These are phyloP conservation scores for Agarophyton chilense DNA, from an alignment of 23 red algal genomes.

Conservation along the genomic window DNA sequence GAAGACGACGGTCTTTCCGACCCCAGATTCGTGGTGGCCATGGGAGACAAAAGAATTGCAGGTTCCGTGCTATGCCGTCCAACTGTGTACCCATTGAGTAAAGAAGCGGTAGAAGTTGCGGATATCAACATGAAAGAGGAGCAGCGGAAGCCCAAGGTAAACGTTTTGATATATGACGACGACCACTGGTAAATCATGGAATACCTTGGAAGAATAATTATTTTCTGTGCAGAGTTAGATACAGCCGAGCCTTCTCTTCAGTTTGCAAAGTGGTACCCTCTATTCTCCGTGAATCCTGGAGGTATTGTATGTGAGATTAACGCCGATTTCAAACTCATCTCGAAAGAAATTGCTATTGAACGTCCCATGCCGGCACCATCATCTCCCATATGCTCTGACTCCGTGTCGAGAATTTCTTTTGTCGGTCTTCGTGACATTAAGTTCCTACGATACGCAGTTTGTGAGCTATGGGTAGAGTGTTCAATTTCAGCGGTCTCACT, in stretches of 20 bases:
- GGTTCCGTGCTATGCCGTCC: slow-evolving; percentile 45
- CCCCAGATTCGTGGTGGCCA: slow-evolving; percentile 67
- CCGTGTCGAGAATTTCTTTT: too few relatives aligned
- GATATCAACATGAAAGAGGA: slow-evolving; percentile 71
- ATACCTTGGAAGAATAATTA: slow-evolving; percentile 84
- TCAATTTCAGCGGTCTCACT: too few relatives aligned
- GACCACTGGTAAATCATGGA: slow-evolving; percentile 53
- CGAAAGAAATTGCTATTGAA: too few relatives aligned
- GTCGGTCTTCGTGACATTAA: too few relatives aligned
- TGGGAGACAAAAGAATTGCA: slow-evolving; percentile 64
- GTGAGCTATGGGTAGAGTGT: too few relatives aligned
- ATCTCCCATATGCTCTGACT: slow-evolving; percentile 30
- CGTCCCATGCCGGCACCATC: slow-evolving; percentile 41
- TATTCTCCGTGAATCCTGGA: slow-evolving; percentile 90
- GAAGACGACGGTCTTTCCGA: slow-evolving; percentile 84
- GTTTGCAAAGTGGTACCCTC: too few relatives aligned
- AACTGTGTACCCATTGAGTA: slow-evolving; percentile 75
- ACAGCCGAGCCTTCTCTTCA: too few relatives aligned
- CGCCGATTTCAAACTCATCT: slow-evolving; percentile 91
- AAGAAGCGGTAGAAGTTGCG: slow-evolving; percentile 67
- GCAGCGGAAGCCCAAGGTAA: slow-evolving; percentile 73
- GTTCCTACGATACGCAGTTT: too few relatives aligned
- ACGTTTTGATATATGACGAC: too few relatives aligned
- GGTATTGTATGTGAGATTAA: slow-evolving; percentile 79
- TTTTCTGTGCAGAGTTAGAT: slow-evolving; percentile 65